These are phyloP conservation scores for Viola pubescens DNA, from an alignment of 441 rosid genomes.

Conservation along the genomic window DNA sequence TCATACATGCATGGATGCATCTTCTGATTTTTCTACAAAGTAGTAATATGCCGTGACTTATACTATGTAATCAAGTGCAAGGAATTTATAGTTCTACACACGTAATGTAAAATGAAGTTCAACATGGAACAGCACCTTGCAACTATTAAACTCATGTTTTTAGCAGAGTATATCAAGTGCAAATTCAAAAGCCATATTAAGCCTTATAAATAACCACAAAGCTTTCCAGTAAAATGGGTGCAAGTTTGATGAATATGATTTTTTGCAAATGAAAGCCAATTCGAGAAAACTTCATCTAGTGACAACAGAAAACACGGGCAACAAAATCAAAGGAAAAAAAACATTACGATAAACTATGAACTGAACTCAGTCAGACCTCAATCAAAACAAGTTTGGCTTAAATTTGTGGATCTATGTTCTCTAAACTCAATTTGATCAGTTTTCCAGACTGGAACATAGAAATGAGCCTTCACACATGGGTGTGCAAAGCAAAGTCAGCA, in stretches of 20 bases:
- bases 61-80: slow-evolving; percentile 3
- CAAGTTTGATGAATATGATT: not conserved
- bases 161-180: not conserved
- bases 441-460: too few species aligned
- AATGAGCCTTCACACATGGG: too few species aligned
- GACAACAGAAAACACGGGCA: too few species aligned
- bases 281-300: too few species aligned
- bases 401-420: too few species aligned
- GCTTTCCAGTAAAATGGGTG: not conserved
- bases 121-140: not conserved
- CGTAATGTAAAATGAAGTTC: not conserved
- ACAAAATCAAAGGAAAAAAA: too few species aligned
- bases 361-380: too few species aligned
- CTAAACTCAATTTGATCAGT: too few species aligned
- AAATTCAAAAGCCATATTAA: not conserved
- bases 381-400: too few species aligned
- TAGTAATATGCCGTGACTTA: slow-evolving; percentile 6
- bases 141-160: not conserved
- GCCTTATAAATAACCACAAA: not conserved
- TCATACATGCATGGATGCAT: slow-evolving; percentile 79
- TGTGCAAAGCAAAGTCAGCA: too few species aligned
- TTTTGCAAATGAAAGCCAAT: too few species aligned
- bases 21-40: slow-evolving; percentile 56
- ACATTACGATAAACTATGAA: too few species aligned
- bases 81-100: not conserved